A percentile compares a stretch with the other conserved stretches of the same genome.
These are phyloP conservation scores for Scalesia atractyloides DNA, from an alignment of 129 eudicot species.

Conservation along the genomic window DNA sequence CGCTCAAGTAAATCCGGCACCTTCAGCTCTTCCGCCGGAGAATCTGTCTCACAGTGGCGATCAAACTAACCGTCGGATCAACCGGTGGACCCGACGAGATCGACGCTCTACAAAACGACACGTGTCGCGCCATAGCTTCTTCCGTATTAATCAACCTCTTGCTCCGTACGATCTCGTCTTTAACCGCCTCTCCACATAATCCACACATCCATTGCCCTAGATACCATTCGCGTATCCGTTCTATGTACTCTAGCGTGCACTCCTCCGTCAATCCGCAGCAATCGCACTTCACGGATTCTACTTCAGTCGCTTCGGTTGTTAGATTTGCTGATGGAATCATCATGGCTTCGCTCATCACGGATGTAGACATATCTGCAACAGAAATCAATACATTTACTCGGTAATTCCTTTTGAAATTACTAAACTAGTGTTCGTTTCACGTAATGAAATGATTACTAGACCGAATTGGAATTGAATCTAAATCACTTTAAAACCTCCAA, in stretches of 20 bases:
- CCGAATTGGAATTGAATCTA: no score
- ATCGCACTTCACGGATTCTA: constrained; percentile 59
- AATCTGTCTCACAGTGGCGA: constrained; percentile 59
- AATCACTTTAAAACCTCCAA: no score
- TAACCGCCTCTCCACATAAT: constrained; percentile 75
- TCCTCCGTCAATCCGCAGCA: constrained; percentile 82
- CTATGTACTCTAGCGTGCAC: constrained; percentile 66
- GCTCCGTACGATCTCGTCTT: constrained; percentile 57
- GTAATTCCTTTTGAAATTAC: no score
- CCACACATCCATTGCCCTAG: constrained; percentile 89
- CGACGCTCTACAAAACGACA: constrained; percentile 58
- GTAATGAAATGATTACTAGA: no score
- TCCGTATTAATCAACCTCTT: constrained; percentile 63
- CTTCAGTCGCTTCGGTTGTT: constrained; percentile 36
- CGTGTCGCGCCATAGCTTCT: constrained; percentile 68
- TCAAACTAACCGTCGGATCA: constrained; percentile 55
- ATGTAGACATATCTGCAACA: constrained; percentile 44
- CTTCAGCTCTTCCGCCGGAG: constrained; percentile 43
- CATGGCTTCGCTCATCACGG: constrained; percentile 49
- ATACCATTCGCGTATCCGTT: constrained; percentile 61
- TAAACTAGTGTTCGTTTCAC: no score
- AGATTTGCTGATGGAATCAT: constrained; percentile 35
- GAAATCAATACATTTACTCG: no score
- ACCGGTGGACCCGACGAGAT: constrained; percentile 50
- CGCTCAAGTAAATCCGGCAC: no score